Percentiles rank a stretch among this genome's conserved stretches.
Conservation (phyloP, 176 grass and related monocot genomes). For the Metroxylon sagu region DNA sequence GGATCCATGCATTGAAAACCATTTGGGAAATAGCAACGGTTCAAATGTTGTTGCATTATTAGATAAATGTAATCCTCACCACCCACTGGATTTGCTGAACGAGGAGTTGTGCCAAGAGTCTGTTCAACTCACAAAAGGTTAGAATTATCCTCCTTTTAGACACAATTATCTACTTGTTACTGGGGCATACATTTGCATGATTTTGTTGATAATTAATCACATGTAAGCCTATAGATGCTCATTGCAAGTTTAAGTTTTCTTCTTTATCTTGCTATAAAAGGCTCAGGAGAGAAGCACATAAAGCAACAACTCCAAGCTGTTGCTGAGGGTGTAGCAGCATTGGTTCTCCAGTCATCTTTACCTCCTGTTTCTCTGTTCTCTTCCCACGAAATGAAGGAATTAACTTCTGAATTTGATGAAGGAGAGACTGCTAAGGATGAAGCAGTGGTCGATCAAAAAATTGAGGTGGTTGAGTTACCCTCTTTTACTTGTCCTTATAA, state of each 20-base stretch:
- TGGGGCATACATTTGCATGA: too few relatives aligned
- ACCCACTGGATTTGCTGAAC: conserved; percentile 18
- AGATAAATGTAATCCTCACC: conserved; percentile 52
- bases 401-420: conserved; percentile 3
- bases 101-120: conserved; percentile 47
- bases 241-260: neutral
- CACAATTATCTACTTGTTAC: too few relatives aligned
- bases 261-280: conserved; percentile 16
- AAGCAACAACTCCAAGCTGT: conserved; percentile 79
- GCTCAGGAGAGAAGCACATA: conserved; percentile 57
- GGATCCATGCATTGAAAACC: conserved; percentile 34
- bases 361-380: conserved; percentile 22
- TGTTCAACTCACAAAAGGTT: conserved; percentile 62
- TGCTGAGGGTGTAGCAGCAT: conserved; percentile 79
- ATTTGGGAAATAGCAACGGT: conserved; percentile 21
- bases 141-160: neutral
- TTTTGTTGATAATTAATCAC: too few relatives aligned
- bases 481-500: too few relatives aligned
- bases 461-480: conserved; percentile 32
- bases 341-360: conserved; percentile 52
- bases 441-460: conserved; percentile 43
- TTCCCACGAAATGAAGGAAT: neutral
- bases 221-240: too few relatives aligned
- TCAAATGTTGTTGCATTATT: conserved; percentile 41
- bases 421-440: conserved; percentile 25